Percentiles rank a stretch among this genome's conserved stretches.
Evolutionary conservation across 179 eudicot species (phyloP).

Genomic region (Amaranthus tricolor): DNA sequence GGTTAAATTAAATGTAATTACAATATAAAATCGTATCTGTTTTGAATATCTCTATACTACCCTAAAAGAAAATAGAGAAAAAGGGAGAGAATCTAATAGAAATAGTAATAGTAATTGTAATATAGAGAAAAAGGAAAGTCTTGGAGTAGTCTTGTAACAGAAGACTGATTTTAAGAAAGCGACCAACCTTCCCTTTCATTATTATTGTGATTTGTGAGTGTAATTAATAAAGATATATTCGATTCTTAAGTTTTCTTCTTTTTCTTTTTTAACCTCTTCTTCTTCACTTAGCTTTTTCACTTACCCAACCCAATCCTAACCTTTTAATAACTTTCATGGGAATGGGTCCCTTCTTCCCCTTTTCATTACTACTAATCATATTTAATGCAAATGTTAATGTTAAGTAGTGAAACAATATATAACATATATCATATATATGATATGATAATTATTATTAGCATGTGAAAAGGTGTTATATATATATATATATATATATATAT

Average conservation of each 20-base stretch:
- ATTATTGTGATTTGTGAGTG: neutral
- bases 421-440: too few relatives aligned
- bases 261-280: slow-evolving; percentile 8
- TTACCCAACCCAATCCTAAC: slow-evolving; percentile 10
- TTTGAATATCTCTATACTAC: too few relatives aligned
- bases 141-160: slow-evolving; percentile 69
- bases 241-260: slow-evolving; percentile 23
- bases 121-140: slow-evolving; percentile 38
- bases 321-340: slow-evolving; percentile 36
- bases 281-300: slow-evolving; percentile 22
- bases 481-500: too few relatives aligned
- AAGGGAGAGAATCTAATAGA: slow-evolving; percentile 39
- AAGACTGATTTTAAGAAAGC: slow-evolving; percentile 58
- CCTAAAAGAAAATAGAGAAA: too few relatives aligned
- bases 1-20: too few relatives aligned
- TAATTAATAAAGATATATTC: slow-evolving; percentile 27
- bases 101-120: too few relatives aligned
- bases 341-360: slow-evolving; percentile 12
- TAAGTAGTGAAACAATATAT: too few relatives aligned
- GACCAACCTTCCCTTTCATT: slow-evolving; percentile 42
- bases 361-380: neutral
- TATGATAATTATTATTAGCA: too few relatives aligned
- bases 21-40: too few relatives aligned
- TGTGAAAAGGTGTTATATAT: too few relatives aligned
- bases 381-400: too few relatives aligned